Conservation (phyloP, 2,329 filamentous ascomycete genomes). For the Scorias spongiosa region DNA sequence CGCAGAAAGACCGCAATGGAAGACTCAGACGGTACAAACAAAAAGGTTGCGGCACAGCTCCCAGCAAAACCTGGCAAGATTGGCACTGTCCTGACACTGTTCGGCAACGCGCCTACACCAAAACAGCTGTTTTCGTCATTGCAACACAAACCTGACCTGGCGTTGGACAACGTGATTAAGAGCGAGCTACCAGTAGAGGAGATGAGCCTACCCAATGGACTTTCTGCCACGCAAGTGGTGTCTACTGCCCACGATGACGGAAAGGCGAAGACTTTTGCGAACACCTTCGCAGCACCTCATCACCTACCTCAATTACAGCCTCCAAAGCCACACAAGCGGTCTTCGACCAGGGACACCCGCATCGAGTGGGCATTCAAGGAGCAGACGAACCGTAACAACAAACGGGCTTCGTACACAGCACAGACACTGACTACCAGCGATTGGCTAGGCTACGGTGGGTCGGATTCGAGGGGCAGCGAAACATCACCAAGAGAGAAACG, state of each 20-base stretch:
- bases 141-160: conserved; percentile 32
- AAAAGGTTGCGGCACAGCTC: neutral
- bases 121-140: conserved; percentile 79
- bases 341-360: conserved; percentile 42
- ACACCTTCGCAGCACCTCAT: conserved; percentile 55
- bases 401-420: conserved; percentile 45
- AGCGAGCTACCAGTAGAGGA: conserved; percentile 39
- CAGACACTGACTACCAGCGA: conserved; percentile 51
- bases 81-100: conserved; percentile 56
- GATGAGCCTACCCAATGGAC: conserved; percentile 55
- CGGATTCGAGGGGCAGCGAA: conserved; percentile 26
- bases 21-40: neutral
- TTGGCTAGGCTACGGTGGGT: conserved; percentile 43
- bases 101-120: conserved; percentile 57
- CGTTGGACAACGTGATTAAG: conserved; percentile 8
- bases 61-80: conserved; percentile 18
- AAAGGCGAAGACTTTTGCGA: conserved; percentile 50
- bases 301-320: conserved; percentile 52
- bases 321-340: conserved; percentile 50
- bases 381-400: conserved; percentile 16
- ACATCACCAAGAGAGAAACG: conserved; percentile 48
- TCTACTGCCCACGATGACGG: conserved; percentile 34
- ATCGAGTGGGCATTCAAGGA: conserved; percentile 32
- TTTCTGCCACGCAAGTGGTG: conserved; percentile 52
- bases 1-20: neutral